These are phyloP conservation scores for Saxophila tyrrhenica DNA, from an alignment of 495 filamentous ascomycete species.

Conservation along the genomic window DNA sequence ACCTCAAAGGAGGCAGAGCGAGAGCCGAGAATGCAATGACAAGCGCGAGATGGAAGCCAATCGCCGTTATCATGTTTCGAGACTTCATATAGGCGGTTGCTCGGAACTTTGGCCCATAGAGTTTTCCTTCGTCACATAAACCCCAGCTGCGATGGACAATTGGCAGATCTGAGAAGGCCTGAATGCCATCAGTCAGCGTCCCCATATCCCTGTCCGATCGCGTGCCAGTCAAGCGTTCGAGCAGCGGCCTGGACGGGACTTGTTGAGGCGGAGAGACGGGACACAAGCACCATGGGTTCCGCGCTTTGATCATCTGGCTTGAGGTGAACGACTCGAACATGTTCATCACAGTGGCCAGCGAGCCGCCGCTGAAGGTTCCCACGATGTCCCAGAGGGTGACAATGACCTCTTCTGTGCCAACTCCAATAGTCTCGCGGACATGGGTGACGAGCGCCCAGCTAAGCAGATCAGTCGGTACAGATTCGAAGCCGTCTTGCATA, in stretches of 20 bases:
- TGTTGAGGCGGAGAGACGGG: conserved; percentile 39
- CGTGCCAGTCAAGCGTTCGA: conserved; percentile 46
- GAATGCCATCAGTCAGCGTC: conserved; percentile 50
- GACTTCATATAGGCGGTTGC: conserved; percentile 58
- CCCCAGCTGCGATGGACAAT: conserved; percentile 71
- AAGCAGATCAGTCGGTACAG: conserved; percentile 70
- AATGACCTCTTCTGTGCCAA: conserved; percentile 47
- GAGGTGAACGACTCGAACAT: conserved; percentile 52
- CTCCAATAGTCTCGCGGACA: conserved; percentile 48
- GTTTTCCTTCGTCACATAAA: conserved; percentile 45
- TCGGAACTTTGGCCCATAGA: conserved; percentile 64
- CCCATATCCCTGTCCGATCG: conserved; percentile 54
- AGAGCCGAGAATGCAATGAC: conserved; percentile 42
- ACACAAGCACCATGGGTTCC: conserved; percentile 54
- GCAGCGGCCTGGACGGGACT: conserved; percentile 8
- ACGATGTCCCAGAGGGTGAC: conserved; percentile 52
- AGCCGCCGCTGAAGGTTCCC: conserved; percentile 58
- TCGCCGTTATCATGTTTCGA: conserved; percentile 46
- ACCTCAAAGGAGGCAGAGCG: conserved; percentile 42
- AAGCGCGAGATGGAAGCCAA: conserved; percentile 46
- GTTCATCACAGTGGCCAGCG: conserved; percentile 51
- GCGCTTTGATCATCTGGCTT: conserved; percentile 42
- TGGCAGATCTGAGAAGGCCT: conserved; percentile 47
- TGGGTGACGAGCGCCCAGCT: conserved; percentile 56
- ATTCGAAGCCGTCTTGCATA: conserved; percentile 75